Conservation (phyloP, 352 stramenopile species). For the Pythium myriotylum region DNA sequence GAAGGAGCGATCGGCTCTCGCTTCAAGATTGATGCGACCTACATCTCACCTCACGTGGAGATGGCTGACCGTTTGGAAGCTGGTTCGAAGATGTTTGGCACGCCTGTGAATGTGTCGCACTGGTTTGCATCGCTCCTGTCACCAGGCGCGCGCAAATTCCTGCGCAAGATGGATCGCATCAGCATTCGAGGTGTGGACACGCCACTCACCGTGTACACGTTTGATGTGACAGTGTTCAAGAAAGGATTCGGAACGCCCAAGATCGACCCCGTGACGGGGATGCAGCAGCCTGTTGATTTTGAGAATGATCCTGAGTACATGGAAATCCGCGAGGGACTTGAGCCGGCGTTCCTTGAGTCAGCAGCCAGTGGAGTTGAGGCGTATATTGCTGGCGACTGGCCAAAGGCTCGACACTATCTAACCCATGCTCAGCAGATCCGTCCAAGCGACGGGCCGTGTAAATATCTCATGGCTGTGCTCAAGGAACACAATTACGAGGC, state of each 20-base stretch:
- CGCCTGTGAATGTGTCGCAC: constrained; percentile 84
- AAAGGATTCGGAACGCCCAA: constrained; percentile 75
- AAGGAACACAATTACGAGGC: constrained; percentile 80
- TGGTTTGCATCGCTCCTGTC: constrained; percentile 79
- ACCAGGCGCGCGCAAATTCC: constrained; percentile 64
- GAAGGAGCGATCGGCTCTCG: constrained; percentile 95
- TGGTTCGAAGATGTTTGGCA: constrained; percentile 92
- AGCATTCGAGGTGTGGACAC: constrained; percentile 81
- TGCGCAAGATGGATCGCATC: constrained; percentile 87
- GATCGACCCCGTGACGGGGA: constrained; percentile 56
- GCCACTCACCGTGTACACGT: constrained; percentile 86
- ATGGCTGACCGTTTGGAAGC: constrained; percentile 94
- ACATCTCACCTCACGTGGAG: constrained; percentile 95
- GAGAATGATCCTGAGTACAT: constrained; percentile 84
- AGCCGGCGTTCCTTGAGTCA: constrained; percentile 80
- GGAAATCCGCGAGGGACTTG: constrained; percentile 79
- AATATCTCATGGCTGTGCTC: constrained; percentile 91
- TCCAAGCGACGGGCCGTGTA: constrained; percentile 88
- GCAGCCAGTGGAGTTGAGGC: constrained; percentile 66
- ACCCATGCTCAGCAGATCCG: constrained; percentile 73
- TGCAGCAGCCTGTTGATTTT: constrained; percentile 77
- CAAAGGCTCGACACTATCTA: constrained; percentile 74
- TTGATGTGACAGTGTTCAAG: constrained; percentile 84
- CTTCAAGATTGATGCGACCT: constrained; percentile 97
- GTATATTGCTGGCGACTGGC: constrained; percentile 76